Conservation (phyloP, 441 rosid species). For the Metrosideros polymorpha region DNA sequence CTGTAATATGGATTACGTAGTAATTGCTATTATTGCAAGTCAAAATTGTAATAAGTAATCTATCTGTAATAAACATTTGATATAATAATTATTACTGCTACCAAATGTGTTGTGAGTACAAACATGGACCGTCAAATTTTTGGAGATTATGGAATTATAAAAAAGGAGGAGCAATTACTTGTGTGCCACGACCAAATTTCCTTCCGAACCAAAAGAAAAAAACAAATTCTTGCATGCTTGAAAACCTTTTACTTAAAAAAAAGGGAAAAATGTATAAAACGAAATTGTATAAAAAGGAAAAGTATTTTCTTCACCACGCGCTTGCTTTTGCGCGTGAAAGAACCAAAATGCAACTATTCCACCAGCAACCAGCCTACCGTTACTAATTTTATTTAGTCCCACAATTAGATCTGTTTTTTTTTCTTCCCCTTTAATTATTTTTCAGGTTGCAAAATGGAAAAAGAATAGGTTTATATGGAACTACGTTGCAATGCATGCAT, state of each 20-base stretch:
- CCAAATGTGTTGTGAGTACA: not conserved
- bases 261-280: not conserved
- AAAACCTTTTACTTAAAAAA: not conserved
- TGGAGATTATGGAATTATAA: not conserved
- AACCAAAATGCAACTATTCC: not conserved
- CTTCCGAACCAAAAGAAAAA: not conserved
- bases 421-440: not conserved
- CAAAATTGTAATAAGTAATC: not conserved
- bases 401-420: not conserved
- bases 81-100: not conserved
- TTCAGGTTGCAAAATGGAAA: not conserved
- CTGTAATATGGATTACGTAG: not conserved
- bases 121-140: not conserved
- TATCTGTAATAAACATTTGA: not conserved
- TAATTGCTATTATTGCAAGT: too few species aligned
- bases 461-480: not conserved
- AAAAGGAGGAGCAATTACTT: not conserved
- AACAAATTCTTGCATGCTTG: not conserved
- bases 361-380: not conserved
- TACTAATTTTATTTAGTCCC: not conserved
- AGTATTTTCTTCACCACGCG: not conserved
- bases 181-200: not conserved
- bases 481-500: not conserved
- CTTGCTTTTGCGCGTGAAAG: not conserved
- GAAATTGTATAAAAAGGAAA: not conserved